phyloP scores from a whole-genome alignment of 2,329 filamentous ascomycete species.

The Fusarium avenaceum region DNA sequence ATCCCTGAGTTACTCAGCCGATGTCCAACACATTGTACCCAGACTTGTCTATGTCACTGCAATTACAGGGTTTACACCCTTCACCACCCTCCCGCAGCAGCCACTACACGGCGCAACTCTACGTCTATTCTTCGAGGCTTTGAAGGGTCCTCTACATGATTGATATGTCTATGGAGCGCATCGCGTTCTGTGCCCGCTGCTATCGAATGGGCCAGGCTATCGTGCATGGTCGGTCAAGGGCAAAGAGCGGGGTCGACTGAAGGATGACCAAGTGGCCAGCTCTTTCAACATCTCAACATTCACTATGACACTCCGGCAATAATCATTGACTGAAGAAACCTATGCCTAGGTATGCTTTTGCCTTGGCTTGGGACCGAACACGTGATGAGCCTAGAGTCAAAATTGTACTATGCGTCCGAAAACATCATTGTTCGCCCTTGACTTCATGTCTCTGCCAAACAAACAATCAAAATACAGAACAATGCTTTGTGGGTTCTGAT shows the following conservation, averaged over 20 bases:
- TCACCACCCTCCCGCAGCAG: constrained; percentile 24
- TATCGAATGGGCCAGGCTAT: constrained; percentile 14
- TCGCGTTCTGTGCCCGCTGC: constrained; percentile 26
- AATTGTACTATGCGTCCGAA: neutral
- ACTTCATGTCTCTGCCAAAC: constrained; percentile 21
- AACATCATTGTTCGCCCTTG: neutral
- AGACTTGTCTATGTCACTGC: constrained; percentile 16
- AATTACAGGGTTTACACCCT: constrained; percentile 24
- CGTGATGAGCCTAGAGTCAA: constrained; percentile 28
- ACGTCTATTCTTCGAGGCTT: constrained; percentile 8
- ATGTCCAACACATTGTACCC: constrained; percentile 14
- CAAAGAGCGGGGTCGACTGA: constrained; percentile 1
- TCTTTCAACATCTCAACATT: neutral
- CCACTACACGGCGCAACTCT: constrained; percentile 25
- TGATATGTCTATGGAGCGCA: constrained; percentile 17
- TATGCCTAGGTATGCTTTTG: constrained; percentile 12
- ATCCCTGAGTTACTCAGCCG: constrained; percentile 22
- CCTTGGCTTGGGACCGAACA: constrained; percentile 11
- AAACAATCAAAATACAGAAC: constrained; percentile 33
- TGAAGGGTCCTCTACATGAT: constrained; percentile 16
- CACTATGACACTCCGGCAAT: neutral
- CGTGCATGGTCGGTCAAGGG: constrained; percentile 9
- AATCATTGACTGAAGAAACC: constrained; percentile 1
- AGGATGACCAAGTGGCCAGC: neutral
- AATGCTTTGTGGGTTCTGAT: constrained; percentile 15